These are phyloP conservation scores for Graphilbum ipis-grandicollis DNA, from an alignment of 2,329 filamentous ascomycete genomes.

Conservation along the genomic window DNA sequence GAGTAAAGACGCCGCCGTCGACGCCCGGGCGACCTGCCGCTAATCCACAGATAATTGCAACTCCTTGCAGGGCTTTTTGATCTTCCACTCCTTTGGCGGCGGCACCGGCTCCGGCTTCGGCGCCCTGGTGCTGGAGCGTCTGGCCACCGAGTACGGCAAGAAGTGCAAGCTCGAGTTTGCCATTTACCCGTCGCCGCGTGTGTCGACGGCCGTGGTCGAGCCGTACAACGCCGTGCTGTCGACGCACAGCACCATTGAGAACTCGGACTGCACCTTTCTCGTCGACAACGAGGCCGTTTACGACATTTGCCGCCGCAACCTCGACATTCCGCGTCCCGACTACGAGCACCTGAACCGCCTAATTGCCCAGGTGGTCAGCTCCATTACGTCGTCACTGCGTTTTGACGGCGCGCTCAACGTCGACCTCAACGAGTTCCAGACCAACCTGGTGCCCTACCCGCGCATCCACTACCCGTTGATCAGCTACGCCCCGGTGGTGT, in stretches of 20 bases:
- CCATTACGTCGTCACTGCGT: slow-evolving; percentile 54
- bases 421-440: slow-evolving; percentile 64
- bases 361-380: slow-evolving; percentile 59
- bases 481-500: slow-evolving; percentile 56
- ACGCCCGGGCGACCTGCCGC: too few species aligned
- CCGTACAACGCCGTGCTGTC: slow-evolving; percentile 60
- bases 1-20: too few species aligned
- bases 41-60: slow-evolving; percentile 45
- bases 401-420: slow-evolving; percentile 60
- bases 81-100: slow-evolving; percentile 61
- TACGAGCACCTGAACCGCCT: slow-evolving; percentile 58
- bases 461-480: slow-evolving; percentile 61
- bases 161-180: slow-evolving; percentile 64
- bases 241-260: slow-evolving; percentile 60
- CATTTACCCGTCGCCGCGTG: slow-evolving; percentile 52
- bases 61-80: slow-evolving; percentile 54
- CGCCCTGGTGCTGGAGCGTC: slow-evolving; percentile 53
- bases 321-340: slow-evolving; percentile 51
- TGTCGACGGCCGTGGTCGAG: slow-evolving; percentile 55
- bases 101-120: slow-evolving; percentile 59
- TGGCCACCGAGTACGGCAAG: slow-evolving; percentile 58
- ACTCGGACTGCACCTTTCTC: slow-evolving; percentile 64
- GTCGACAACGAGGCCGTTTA: slow-evolving; percentile 63
- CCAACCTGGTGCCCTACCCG: slow-evolving; percentile 56
- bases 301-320: slow-evolving; percentile 56